Evolutionary conservation across 495 filamentous ascomycete species (phyloP), one percentile per base, ranked within the genome.

Genomic region (Penicillium tannophilum): DNA sequence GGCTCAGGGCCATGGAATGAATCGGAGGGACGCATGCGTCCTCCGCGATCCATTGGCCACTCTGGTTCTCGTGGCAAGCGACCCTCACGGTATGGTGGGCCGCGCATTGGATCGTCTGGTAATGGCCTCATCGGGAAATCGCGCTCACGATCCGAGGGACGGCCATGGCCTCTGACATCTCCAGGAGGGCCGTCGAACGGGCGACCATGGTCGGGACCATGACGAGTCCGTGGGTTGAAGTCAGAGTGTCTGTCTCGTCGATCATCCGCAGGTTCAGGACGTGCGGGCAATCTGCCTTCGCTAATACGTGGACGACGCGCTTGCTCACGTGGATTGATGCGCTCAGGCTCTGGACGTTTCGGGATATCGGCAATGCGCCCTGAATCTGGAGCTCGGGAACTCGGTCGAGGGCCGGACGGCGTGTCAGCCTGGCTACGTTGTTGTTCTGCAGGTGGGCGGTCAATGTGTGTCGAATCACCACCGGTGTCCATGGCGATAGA

Each of bases 71-170:
- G 67, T 31, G 59, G 67, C 42, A 60, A 57, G 12, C 72, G 67
- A 20, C 62, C 63, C 9, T 78, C 77, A 24, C 75, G 73, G 53
- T 74, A 66, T 16, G 70, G 51, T n/a, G 68, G 66, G 2, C 70
- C 71, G 42, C 72, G 77, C 68, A 77, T 78, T 11, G 73, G 68
- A n/a, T 80, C 77, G 16, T 80, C 76, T 33, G 64, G 46, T 23
- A 64, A 62, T 33, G 73, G 69, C 56, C 74, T 64, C 20, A 63
- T 52, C 17, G 65, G 58, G 48, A 71, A 75, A 1, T 76, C 76
- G 35, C 76, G 68, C 24, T 76, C 76, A 48, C 68, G 65, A 35
- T 64, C 70, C 31, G 50, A 56, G 8, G 70, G 63, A 43, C 70
- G 70, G 14, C 70, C 73, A 52, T 71, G 73, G 33, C 61, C 63